phyloP scores from a whole-genome alignment of 2,329 filamentous ascomycete genomes.

The Monilinia fructigena region DNA sequence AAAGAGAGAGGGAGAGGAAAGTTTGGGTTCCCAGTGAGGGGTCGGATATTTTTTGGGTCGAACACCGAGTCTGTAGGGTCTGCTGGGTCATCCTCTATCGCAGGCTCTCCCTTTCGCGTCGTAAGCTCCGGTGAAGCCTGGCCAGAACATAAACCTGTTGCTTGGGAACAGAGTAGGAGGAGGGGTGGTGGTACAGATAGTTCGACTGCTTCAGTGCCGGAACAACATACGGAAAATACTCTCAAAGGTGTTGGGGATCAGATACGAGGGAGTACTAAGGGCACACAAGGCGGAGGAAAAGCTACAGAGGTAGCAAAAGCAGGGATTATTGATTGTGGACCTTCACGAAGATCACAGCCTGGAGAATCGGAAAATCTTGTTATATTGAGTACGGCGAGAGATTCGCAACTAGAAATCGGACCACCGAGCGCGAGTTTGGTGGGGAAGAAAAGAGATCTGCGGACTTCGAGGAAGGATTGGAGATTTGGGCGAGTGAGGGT shows the following conservation, averaged over 20 bases:
- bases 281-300: no score
- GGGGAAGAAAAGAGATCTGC: slow-evolving; percentile 32
- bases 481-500: slow-evolving; percentile 77
- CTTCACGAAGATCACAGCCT: slow-evolving; percentile 25
- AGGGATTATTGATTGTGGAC: slow-evolving; percentile 41
- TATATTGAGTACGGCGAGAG: neutral
- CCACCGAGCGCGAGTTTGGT: slow-evolving; percentile 41
- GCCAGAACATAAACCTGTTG: slow-evolving; percentile 31
- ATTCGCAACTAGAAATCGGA: slow-evolving; percentile 30
- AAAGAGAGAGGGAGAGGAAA: slow-evolving; percentile 23
- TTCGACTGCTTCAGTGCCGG: neutral
- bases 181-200: neutral
- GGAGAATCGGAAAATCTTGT: slow-evolving; percentile 10
- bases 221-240: slow-evolving; percentile 26
- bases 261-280: neutral
- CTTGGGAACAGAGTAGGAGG: neutral
- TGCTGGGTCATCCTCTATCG: no score
- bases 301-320: neutral
- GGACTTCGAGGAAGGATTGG: slow-evolving; percentile 65
- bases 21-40: slow-evolving; percentile 53
- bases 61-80: neutral
- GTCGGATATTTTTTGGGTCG: slow-evolving; percentile 46
- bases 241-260: neutral
- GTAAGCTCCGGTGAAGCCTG: slow-evolving; percentile 22
- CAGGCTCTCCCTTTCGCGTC: neutral